Evolutionary conservation across 164 flowering plant genomes (phyloP).

Genomic region (Berberis vulgaris): DNA sequence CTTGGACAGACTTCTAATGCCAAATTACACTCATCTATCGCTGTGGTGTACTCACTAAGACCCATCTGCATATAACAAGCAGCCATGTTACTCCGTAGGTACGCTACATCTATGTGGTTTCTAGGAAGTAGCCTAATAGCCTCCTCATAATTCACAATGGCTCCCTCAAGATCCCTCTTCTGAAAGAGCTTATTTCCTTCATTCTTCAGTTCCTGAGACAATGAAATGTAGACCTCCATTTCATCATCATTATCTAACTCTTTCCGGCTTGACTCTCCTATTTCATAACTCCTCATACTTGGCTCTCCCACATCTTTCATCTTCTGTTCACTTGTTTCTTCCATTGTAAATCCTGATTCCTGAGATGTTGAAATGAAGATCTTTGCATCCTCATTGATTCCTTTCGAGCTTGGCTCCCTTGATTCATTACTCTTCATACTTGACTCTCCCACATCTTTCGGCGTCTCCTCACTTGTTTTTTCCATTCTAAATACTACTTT

Average conservation of each 20-base stretch:
- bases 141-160: slow-evolving; percentile 71
- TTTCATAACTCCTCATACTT: slow-evolving; percentile 31
- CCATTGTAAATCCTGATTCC: slow-evolving; percentile 53
- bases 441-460: too few relatives aligned
- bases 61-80: slow-evolving; percentile 61
- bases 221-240: too few relatives aligned
- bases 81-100: slow-evolving; percentile 74
- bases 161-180: slow-evolving; percentile 15
- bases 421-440: too few relatives aligned
- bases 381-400: slow-evolving; percentile 24
- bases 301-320: too few relatives aligned
- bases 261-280: too few relatives aligned
- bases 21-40: slow-evolving; percentile 73
- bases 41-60: slow-evolving; percentile 36
- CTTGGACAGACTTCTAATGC: slow-evolving; percentile 7
- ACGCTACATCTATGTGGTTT: slow-evolving; percentile 58
- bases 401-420: too few relatives aligned
- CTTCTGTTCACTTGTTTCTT: slow-evolving; percentile 53
- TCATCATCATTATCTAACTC: slow-evolving; percentile 4
- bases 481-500: too few relatives aligned
- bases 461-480: too few relatives aligned
- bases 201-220: too few relatives aligned
- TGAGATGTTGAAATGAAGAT: slow-evolving; percentile 58
- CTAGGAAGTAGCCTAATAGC: slow-evolving; percentile 71
- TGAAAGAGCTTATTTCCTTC: too few relatives aligned